phyloP scores from a whole-genome alignment of 495 filamentous ascomycete genomes.

The Filosporella fistucella region DNA sequence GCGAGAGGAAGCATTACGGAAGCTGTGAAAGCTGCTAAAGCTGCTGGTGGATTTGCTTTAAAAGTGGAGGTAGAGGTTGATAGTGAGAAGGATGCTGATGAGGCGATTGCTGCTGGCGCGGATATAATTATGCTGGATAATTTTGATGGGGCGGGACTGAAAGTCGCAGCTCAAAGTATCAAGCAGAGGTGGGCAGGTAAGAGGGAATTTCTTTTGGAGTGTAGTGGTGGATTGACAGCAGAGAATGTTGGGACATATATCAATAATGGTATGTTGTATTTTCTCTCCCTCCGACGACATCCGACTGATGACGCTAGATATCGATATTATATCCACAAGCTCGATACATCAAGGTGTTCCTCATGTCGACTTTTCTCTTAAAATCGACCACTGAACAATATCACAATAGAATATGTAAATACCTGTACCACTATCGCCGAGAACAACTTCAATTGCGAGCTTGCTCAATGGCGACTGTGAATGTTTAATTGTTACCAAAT shows the following conservation, averaged over 20 bases:
- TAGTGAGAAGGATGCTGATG: constrained; percentile 79
- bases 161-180: constrained; percentile 61
- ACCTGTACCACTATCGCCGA: too few species aligned
- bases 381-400: constrained; percentile 54
- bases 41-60: constrained; percentile 78
- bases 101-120: constrained; percentile 84
- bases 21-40: constrained; percentile 79
- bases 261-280: constrained; percentile 53
- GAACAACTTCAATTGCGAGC: too few species aligned
- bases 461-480: too few species aligned
- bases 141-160: constrained; percentile 73
- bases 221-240: constrained; percentile 84
- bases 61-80: constrained; percentile 97
- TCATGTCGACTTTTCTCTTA: constrained; percentile 93
- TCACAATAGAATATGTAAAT: neutral
- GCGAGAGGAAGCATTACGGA: constrained; percentile 72
- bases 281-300: neutral
- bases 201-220: constrained; percentile 73
- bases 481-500: too few species aligned
- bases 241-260: constrained; percentile 78
- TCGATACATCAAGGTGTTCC: constrained; percentile 92
- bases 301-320: constrained; percentile 44
- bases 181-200: constrained; percentile 72
- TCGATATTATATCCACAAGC: constrained; percentile 93
- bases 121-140: constrained; percentile 98